Base-by-base conservation (phyloP, 495 filamentous ascomycete species). In the Penicillium ucsense region DNA sequence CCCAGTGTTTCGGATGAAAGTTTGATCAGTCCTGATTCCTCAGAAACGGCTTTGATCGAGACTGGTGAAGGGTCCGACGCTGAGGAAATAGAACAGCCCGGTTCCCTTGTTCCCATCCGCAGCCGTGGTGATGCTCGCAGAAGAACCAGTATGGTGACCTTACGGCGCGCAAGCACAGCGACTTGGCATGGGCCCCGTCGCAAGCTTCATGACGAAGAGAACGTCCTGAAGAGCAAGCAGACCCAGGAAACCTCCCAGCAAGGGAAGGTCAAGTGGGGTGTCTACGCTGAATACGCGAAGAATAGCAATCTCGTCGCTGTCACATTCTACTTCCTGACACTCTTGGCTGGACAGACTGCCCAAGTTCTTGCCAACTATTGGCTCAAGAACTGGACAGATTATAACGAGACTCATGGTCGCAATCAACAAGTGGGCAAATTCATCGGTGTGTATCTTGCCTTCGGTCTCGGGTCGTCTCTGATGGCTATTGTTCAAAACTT, bases 261-360 rank as follows among this genome's bases (percentile, higher is more conserved):
- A 63, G 94, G 94, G 40, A 95, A 96, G 61, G 94, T 99, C 48
- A 96, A 95, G 64, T 96, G 94, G 89, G 77, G 81, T 55, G 87
- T 94, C 2, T 94, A 94, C 49, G 66, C 64, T 32, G 88, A 91
- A 65, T 96, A 97, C 58, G 90, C 90, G 33, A 95, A 91, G 66
- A 87, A 88, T 11, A 95, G 86, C 71, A 96, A 97, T 59, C 64
- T 96, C 5, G 66, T 74, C 20, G 94, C 92, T 7, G 94, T 99
- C 20, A 56, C 59, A 31, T 73, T 96, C 53, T 99, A 99, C 62
- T 60, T 92, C 30, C 8, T 86, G 47, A 79, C 86, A 44, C 72
- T 95, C 38, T 47, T 97, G 44, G 79, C 82, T 29, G 80, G 86
- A 29, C 92, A 99, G 67, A 83, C 82, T 12, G 85, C 83, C 3